Conservation (phyloP, 345 rosid genomes). For the Salix arbutifolia region DNA sequence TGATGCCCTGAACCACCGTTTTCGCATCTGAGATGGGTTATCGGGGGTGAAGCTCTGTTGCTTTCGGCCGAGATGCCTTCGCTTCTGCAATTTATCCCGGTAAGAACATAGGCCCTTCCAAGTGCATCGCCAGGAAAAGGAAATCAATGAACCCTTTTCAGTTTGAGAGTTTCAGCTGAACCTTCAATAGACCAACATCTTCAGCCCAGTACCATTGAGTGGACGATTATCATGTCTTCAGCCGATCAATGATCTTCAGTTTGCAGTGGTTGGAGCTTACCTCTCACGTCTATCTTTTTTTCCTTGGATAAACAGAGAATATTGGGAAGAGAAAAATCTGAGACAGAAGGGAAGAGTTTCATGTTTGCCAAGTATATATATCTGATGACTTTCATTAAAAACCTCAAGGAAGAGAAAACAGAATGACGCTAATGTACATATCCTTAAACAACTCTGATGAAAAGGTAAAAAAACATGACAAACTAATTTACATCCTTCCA, state of each 20-base stretch:
- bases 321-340: background rate
- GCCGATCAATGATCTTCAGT: background rate
- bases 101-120: too few relatives aligned
- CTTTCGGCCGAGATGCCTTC: background rate
- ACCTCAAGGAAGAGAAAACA: background rate
- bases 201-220: background rate
- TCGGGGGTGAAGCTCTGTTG: background rate
- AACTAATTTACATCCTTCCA: constrained; percentile 22
- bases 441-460: constrained; percentile 1
- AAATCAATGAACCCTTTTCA: background rate
- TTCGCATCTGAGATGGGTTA: background rate
- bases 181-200: background rate
- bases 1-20: background rate
- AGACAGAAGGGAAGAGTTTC: background rate
- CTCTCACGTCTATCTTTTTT: background rate
- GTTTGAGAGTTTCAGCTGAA: background rate
- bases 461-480: background rate
- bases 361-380: background rate
- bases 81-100: background rate
- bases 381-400: background rate
- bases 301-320: background rate
- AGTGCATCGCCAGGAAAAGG: background rate
- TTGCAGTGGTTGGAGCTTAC: background rate
- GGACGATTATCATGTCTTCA: background rate
- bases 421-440: background rate